Percentiles rank a stretch among this genome's conserved stretches.
Conservation (phyloP, 768 basidiomycete genomes). For the Hemileccinum impolitum region DNA sequence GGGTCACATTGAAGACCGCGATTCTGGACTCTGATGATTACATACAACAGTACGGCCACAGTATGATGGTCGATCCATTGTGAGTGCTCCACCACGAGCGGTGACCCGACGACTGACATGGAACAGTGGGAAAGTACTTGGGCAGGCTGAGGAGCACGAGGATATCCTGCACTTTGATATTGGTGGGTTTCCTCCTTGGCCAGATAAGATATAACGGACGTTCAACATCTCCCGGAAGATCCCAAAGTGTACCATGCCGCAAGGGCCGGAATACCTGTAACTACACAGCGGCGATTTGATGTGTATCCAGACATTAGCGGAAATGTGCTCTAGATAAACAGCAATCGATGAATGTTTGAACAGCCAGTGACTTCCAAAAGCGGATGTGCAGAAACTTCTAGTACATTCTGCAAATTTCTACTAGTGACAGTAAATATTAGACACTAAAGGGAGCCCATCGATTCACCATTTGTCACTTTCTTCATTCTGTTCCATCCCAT, state of each 20-base stretch:
- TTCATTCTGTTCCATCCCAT: conserved; percentile 7
- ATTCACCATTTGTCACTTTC: conserved; percentile 11
- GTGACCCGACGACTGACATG: conserved; percentile 5
- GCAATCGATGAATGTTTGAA: not conserved
- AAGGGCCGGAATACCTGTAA: conserved; percentile 87
- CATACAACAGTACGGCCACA: conserved; percentile 76
- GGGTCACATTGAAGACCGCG: conserved; percentile 23
- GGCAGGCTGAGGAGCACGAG: conserved; percentile 73
- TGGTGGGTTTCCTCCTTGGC: conserved; percentile 47
- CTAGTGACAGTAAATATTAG: conserved; percentile 33
- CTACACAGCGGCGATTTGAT: conserved; percentile 86
- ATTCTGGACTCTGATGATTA: not conserved
- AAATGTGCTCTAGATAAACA: not conserved
- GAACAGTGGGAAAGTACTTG: conserved; percentile 68
- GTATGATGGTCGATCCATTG: conserved; percentile 89
- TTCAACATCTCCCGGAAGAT: conserved; percentile 42
- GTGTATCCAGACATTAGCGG: conserved; percentile 77
- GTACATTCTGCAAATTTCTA: conserved; percentile 33
- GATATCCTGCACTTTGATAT: conserved; percentile 78
- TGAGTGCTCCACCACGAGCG: conserved; percentile 36
- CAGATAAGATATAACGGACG: not conserved
- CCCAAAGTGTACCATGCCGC: conserved; percentile 62
- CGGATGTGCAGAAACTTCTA: conserved; percentile 24
- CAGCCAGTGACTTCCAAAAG: conserved; percentile 14
- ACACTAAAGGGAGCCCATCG: conserved; percentile 20